Percentiles rank a stretch among this genome's conserved stretches.
Conservation (phyloP, 257 asterid genomes). For the Cordia subcordata region DNA sequence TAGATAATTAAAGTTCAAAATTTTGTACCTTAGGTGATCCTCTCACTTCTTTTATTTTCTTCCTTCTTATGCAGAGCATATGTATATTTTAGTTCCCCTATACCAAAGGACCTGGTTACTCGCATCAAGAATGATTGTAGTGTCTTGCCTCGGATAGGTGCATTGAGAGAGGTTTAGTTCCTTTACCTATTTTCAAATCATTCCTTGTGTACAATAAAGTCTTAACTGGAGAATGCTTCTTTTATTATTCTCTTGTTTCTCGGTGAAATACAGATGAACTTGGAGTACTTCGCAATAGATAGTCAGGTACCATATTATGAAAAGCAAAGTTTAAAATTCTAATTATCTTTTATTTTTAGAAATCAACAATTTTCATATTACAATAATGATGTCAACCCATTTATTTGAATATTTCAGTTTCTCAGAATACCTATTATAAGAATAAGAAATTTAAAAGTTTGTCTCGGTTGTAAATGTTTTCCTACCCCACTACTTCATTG, state of each 20-base stretch:
- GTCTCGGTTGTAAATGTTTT: too few relatives aligned
- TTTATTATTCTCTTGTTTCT: slow-evolving; percentile 12
- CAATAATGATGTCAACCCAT: too few relatives aligned
- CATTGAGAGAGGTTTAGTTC: slow-evolving; percentile 74
- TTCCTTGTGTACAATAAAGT: neutral
- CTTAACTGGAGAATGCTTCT: slow-evolving; percentile 2
- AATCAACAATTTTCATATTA: neutral
- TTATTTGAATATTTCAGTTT: too few relatives aligned
- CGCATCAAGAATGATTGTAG: slow-evolving; percentile 90
- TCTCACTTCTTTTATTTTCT: slow-evolving; percentile 13
- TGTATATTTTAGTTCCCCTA: slow-evolving; percentile 81
- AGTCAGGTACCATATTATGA: slow-evolving; percentile 55
- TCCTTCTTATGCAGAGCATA: slow-evolving; percentile 61
- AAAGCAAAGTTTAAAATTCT: neutral
- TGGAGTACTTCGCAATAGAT: slow-evolving; percentile 89
- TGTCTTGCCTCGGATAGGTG: slow-evolving; percentile 96
- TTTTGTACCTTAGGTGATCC: slow-evolving; percentile 13
- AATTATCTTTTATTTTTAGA: neutral
- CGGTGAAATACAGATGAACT: slow-evolving; percentile 67
- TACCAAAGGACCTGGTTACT: slow-evolving; percentile 65
- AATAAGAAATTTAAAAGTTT: too few relatives aligned
- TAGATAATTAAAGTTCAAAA: slow-evolving; percentile 4
- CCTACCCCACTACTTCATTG: neutral
- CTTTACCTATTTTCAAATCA: neutral
- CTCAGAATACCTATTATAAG: too few relatives aligned